Percentiles rank a stretch among this genome's conserved stretches.
Evolutionary conservation across 2,329 filamentous ascomycete genomes (phyloP).

Genomic region (Aspergillus candidus): DNA sequence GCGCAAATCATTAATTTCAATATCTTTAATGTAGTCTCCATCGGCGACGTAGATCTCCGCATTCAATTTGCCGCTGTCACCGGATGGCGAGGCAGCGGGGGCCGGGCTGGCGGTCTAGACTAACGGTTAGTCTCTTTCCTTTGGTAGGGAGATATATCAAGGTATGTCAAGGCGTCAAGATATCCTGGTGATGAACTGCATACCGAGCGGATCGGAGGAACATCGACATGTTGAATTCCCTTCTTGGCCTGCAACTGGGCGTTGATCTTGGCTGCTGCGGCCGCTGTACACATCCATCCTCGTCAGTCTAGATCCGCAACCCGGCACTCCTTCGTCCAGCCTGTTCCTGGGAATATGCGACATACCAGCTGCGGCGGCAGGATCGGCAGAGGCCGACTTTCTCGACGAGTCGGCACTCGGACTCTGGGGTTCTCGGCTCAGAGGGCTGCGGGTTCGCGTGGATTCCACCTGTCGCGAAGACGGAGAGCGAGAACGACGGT

Average conservation of each 20-base stretch:
- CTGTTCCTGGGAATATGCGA: background rate
- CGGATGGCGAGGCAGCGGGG: slow-evolving; percentile 48
- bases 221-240: slow-evolving; percentile 83
- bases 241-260: slow-evolving; percentile 79
- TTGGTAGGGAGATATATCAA: background rate
- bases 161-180: slow-evolving; percentile 11
- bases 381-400: slow-evolving; percentile 53
- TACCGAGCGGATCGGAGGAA: slow-evolving; percentile 68
- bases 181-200: slow-evolving; percentile 12
- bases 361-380: slow-evolving; percentile 71
- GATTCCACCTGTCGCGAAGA: slow-evolving; percentile 60
- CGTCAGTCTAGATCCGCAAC: slow-evolving; percentile 5
- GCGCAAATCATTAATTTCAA: slow-evolving; percentile 95
- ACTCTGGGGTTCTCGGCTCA: slow-evolving; percentile 50
- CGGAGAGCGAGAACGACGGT: slow-evolving; percentile 84
- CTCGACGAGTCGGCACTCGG: slow-evolving; percentile 38
- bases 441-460: slow-evolving; percentile 73
- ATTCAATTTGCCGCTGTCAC: slow-evolving; percentile 59
- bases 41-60: slow-evolving; percentile 90
- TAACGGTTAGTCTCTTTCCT: background rate
- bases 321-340: no score
- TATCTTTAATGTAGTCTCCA: slow-evolving; percentile 97
- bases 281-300: slow-evolving; percentile 50
- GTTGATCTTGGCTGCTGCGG: slow-evolving; percentile 82
- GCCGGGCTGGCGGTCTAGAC: slow-evolving; percentile 45